A percentile compares a stretch with the other conserved stretches of the same genome.
Conservation (phyloP, 495 filamentous ascomycete genomes). For the Clohesyomyces aquaticus region DNA sequence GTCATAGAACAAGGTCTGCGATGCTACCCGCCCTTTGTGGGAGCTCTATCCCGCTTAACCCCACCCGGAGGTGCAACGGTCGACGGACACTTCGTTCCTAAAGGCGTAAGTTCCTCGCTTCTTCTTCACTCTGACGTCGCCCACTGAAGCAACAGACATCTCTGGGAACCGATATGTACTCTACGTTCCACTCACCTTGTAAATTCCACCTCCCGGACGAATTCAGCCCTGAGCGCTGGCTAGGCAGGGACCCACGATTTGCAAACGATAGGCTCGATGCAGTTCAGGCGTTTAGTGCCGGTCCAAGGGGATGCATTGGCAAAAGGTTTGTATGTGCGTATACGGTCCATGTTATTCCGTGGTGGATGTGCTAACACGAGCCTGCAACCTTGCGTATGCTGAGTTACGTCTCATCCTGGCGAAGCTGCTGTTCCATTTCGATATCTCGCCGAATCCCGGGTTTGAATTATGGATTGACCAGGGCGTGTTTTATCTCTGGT, state of each 20-base stretch:
- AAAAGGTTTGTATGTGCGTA: neutral
- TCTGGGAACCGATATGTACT: neutral
- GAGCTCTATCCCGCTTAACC: neutral
- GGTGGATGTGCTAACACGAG: neutral
- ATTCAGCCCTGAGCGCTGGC: constrained; percentile 9
- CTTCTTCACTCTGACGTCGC: neutral
- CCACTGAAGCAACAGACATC: neutral
- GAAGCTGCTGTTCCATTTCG: constrained; percentile 18
- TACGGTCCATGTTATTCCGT: neutral
- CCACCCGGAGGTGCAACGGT: neutral
- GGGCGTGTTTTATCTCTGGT: neutral
- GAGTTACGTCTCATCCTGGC: constrained; percentile 20
- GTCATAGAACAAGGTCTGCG: neutral
- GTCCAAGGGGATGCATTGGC: constrained; percentile 1
- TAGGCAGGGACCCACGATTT: constrained; percentile 2
- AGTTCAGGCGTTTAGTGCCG: neutral
- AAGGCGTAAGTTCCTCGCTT: neutral
- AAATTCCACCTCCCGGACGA: constrained; percentile 9
- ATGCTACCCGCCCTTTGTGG: neutral
- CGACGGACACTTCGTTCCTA: neutral
- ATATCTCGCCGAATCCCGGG: neutral
- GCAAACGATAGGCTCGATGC: neutral
- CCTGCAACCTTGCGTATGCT: constrained; percentile 30
- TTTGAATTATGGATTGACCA: neutral
- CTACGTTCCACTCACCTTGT: neutral